These are phyloP conservation scores for Phytophthora meadii DNA, from an alignment of 352 stramenopile species.

Conservation along the genomic window DNA sequence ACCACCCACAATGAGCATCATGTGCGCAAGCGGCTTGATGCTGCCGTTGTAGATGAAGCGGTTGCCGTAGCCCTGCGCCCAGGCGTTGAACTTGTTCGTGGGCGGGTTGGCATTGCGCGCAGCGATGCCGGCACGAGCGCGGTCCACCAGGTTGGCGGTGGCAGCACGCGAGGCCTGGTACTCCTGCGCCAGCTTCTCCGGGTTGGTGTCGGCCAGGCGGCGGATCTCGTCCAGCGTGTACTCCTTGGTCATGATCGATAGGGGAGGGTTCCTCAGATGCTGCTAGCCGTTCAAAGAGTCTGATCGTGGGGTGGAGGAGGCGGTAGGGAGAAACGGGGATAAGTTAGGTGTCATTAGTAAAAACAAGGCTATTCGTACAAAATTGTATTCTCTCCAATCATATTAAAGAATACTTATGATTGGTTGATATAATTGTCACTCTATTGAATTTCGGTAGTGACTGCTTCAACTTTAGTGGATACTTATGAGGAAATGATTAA, in stretches of 20 bases:
- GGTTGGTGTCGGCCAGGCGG: constrained; percentile 75
- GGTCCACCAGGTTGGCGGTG: constrained; percentile 71
- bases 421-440: background rate
- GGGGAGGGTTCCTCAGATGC: constrained; percentile 13
- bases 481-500: background rate
- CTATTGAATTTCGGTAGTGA: background rate
- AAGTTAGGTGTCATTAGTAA: background rate
- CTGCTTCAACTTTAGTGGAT: background rate
- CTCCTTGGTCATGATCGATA: constrained; percentile 64
- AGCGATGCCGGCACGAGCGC: constrained; percentile 68
- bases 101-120: constrained; percentile 61
- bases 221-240: constrained; percentile 86
- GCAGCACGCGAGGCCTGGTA: constrained; percentile 70
- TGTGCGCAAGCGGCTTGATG: constrained; percentile 74
- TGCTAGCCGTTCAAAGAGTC: constrained; percentile 43
- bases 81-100: constrained; percentile 68
- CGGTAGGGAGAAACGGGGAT: background rate
- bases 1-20: constrained; percentile 74
- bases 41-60: constrained; percentile 82
- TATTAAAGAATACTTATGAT: no score
- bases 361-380: background rate
- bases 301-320: constrained; percentile 17
- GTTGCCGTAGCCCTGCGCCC: constrained; percentile 76
- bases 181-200: constrained; percentile 73
- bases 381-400: no score